Conservation (phyloP, 768 basidiomycete genomes). For the Boletus eberwhitei region DNA sequence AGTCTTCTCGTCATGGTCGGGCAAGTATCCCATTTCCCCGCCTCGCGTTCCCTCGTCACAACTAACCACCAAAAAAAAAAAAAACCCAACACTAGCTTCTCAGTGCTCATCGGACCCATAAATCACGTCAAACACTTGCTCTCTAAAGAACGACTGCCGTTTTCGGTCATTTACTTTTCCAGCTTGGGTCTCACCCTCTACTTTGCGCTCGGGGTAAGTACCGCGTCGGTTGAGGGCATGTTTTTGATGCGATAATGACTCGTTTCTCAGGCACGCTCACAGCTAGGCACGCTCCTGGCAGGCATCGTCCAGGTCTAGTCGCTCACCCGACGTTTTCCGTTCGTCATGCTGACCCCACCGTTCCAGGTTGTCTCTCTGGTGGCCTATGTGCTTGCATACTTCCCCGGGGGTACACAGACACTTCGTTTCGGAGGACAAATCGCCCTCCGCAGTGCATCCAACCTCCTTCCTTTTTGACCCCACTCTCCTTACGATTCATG, state of each 20-base stretch:
- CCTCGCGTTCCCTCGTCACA: neutral
- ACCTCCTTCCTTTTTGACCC: conserved; percentile 69
- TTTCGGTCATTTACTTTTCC: conserved; percentile 76
- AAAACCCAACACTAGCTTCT: conserved; percentile 48
- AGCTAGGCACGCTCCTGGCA: conserved; percentile 79
- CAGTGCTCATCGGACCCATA: conserved; percentile 84
- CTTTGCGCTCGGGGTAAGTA: conserved; percentile 77
- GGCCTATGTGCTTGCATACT: conserved; percentile 90
- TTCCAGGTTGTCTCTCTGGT: conserved; percentile 75
- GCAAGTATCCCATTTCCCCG: conserved; percentile 37
- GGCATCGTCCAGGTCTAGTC: conserved; percentile 72
- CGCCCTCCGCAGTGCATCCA: conserved; percentile 81
- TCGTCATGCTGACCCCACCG: neutral
- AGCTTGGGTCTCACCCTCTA: conserved; percentile 87
- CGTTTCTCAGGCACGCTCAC: conserved; percentile 64
- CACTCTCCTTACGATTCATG: neutral
- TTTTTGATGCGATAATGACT: neutral
- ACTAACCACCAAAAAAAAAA: neutral
- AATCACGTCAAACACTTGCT: conserved; percentile 89
- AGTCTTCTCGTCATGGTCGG: conserved; percentile 96
- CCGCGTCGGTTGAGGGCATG: too few species aligned
- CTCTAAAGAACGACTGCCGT: conserved; percentile 80
- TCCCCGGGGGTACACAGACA: conserved; percentile 86
- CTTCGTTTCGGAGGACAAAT: conserved; percentile 76
- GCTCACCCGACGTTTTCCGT: neutral